Conservation (phyloP, 495 filamentous ascomycete species). For the Xanthoparmelia taractica region DNA sequence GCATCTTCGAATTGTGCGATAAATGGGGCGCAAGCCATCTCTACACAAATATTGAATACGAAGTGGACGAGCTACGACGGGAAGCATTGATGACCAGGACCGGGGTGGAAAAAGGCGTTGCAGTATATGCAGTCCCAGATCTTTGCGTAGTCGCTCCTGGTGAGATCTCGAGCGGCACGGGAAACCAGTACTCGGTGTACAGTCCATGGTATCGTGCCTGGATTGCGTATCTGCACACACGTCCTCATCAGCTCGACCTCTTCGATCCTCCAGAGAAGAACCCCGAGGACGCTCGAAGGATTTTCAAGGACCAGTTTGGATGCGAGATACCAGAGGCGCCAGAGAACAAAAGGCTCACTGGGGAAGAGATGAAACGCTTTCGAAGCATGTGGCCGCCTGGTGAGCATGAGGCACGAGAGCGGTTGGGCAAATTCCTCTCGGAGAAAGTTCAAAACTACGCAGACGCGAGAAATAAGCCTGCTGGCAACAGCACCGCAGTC, state of each 20-base stretch:
- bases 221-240: constrained; percentile 60
- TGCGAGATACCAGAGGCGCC: constrained; percentile 55
- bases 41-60: constrained; percentile 52
- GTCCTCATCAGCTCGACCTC: constrained; percentile 55
- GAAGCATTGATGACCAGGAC: constrained; percentile 58
- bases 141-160: constrained; percentile 77
- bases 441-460: constrained; percentile 56
- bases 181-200: constrained; percentile 79
- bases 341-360: constrained; percentile 52
- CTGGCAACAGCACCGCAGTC: constrained; percentile 55
- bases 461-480: constrained; percentile 53
- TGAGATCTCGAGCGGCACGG: constrained; percentile 49
- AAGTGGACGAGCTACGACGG: constrained; percentile 55
- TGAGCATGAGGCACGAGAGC: constrained; percentile 61
- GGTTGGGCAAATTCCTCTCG: constrained; percentile 63
- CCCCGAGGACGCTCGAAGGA: constrained; percentile 43
- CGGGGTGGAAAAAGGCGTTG: constrained; percentile 53
- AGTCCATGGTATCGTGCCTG: constrained; percentile 74
- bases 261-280: constrained; percentile 57
- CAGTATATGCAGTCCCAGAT: constrained; percentile 63
- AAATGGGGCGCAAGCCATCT: constrained; percentile 65
- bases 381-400: constrained; percentile 66
- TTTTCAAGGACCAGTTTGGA: constrained; percentile 55
- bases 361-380: constrained; percentile 51
- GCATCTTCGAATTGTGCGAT: constrained; percentile 61